phyloP scores from a whole-genome alignment of 768 basidiomycete species.

The Sporobolomyces roseus region DNA sequence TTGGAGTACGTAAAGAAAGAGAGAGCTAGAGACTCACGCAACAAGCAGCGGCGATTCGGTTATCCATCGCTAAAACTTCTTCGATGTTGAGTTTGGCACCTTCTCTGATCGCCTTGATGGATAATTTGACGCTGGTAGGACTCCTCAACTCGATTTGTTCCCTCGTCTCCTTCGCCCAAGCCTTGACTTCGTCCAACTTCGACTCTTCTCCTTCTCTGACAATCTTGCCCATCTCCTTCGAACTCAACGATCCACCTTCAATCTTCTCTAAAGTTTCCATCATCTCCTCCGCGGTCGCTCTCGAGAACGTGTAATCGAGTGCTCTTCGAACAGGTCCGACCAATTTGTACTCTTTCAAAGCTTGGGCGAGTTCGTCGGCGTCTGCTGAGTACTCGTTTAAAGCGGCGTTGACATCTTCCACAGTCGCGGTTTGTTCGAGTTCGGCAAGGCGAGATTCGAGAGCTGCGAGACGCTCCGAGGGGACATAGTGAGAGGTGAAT shows the following conservation, averaged over 20 bases:
- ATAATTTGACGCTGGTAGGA: conserved; percentile 87
- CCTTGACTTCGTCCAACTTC: conserved; percentile 53
- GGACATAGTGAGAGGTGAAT: conserved; percentile 88
- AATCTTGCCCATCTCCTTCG: conserved; percentile 54
- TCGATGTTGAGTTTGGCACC: conserved; percentile 64
- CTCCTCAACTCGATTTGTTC: conserved; percentile 64
- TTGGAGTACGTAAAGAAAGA: neutral
- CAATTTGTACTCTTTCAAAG: conserved; percentile 45
- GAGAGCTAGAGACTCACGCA: conserved; percentile 60
- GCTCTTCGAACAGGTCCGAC: conserved; percentile 66
- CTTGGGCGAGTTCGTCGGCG: conserved; percentile 46
- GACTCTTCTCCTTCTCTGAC: conserved; percentile 47
- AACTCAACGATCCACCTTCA: conserved; percentile 47
- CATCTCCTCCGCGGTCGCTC: conserved; percentile 68
- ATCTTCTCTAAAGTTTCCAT: conserved; percentile 56
- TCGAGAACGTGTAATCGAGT: conserved; percentile 72
- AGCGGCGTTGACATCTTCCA: conserved; percentile 62
- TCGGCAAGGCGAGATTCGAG: conserved; percentile 66
- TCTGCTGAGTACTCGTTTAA: conserved; percentile 64
- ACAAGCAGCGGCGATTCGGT: conserved; percentile 81
- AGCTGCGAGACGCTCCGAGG: conserved; percentile 67
- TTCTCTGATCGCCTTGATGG: conserved; percentile 70
- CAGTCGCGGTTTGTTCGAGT: conserved; percentile 47
- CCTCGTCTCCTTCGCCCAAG: conserved; percentile 73
- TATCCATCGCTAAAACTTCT: conserved; percentile 74